phyloP scores from a whole-genome alignment of 2,329 filamentous ascomycete species.

The Sporothrix euskadiensis region DNA sequence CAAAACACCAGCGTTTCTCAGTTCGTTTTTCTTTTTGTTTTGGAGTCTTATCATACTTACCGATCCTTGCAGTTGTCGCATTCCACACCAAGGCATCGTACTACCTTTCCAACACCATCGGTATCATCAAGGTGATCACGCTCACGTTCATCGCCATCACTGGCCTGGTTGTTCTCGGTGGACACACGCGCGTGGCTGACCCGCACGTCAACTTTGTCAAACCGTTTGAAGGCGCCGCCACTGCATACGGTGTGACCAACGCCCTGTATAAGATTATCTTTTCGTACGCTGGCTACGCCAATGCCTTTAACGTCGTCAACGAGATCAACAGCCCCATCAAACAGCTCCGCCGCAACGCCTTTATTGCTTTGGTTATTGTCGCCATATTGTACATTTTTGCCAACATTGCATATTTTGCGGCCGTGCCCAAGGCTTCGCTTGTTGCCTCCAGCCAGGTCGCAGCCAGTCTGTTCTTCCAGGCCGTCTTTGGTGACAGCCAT shows the following conservation, averaged over 20 bases:
- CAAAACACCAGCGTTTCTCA: background rate
- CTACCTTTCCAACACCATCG: conserved; percentile 54
- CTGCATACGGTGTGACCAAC: conserved; percentile 53
- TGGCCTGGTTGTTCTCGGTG: conserved; percentile 61
- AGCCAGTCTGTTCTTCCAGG: conserved; percentile 59
- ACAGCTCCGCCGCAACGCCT: conserved; percentile 53
- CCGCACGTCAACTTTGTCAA: conserved; percentile 57
- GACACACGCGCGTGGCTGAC: conserved; percentile 50
- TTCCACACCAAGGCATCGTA: conserved; percentile 58
- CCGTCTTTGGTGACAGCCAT: conserved; percentile 54
- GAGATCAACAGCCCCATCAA: conserved; percentile 61
- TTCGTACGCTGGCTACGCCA: conserved; percentile 58
- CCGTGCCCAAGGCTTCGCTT: conserved; percentile 56
- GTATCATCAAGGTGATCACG: conserved; percentile 58
- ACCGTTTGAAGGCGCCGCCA: conserved; percentile 53
- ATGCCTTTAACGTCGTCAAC: conserved; percentile 62
- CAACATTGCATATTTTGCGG: conserved; percentile 62
- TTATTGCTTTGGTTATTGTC: conserved; percentile 52
- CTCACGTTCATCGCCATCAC: conserved; percentile 59
- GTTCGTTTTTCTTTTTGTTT: background rate
- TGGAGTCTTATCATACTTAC: background rate
- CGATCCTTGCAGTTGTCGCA: conserved; percentile 34
- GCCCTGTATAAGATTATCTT: conserved; percentile 63
- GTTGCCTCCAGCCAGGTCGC: conserved; percentile 52
- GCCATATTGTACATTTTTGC: conserved; percentile 57